Base-by-base conservation (phyloP, 2,329 filamentous ascomycete species). In the Trichophyton benhamiae region DNA sequence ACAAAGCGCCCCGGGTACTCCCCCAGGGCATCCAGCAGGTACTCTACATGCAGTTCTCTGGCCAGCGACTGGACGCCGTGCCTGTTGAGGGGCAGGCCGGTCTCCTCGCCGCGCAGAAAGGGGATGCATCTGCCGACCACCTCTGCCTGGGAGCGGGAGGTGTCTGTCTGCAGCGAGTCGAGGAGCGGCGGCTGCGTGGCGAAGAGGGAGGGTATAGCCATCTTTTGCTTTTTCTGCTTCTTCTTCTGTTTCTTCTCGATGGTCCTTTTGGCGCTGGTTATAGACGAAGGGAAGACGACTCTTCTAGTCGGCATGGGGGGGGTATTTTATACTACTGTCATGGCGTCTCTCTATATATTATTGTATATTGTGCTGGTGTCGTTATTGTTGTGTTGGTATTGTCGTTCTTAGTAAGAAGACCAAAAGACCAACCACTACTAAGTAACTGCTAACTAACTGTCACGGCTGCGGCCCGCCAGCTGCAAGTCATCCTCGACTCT, bases 1-100 rank as follows among this genome's bases (percentile, higher is more conserved):
- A 87, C 84, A 74, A 87, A 96, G 2, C 77, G 78, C 6, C 82
- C 76, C 0, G 92, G 89, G 63, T 95, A 83, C 57, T 78, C 78
- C 49, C 76, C 76, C 48, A 85, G 68, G 9, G 76, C 76, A 60
- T 78, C 74, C 61, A 78, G 77, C 42, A 79, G 69, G 64, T 75
- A 80, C n/a, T 68, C 69, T 48, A 78, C 65, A 69, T 86, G 84
- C 48, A 76, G 74, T 62, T 78, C 76, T 48, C 87, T 84, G 67
- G 86, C 81, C n/a, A 99, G 82, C 61, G 79, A 80, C 13, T 90
- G 88, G 41, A 96, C 77, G 13, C 90, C 91, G 71, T 86, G 79
- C 59, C 76, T 76, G 74, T 95, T 96, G 74, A 83, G 38, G 9
- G 55, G n/a, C 17, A 58, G 3, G 11, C 22, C 30, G 30, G 9